phyloP scores from a whole-genome alignment of 148 eudicot species.

The Nyssa sinensis region DNA sequence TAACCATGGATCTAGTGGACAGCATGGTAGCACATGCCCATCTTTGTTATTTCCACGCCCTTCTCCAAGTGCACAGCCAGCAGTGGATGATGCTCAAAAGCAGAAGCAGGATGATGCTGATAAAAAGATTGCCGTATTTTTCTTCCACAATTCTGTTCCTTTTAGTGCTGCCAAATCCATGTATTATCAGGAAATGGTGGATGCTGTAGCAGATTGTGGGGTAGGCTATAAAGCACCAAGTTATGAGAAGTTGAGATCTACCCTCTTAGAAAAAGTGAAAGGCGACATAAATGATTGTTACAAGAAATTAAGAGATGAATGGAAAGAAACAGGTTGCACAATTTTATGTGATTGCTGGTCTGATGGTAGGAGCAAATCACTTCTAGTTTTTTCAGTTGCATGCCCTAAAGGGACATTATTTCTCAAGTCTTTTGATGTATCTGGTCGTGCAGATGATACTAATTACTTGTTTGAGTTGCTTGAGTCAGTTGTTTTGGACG shows the following conservation, averaged over 20 bases:
- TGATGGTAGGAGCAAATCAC: constrained; percentile 21
- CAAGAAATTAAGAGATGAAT: constrained; percentile 27
- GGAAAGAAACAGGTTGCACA: constrained; percentile 46
- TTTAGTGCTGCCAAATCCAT: constrained; percentile 35
- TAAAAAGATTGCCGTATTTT: constrained; percentile 39
- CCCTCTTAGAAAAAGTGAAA: constrained; percentile 33
- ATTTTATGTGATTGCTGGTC: constrained; percentile 37
- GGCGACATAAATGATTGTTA: constrained; percentile 20
- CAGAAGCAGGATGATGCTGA: constrained; percentile 33
- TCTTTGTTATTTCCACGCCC: constrained; percentile 23
- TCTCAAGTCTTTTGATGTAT: constrained; percentile 32
- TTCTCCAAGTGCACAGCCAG: constrained; percentile 23
- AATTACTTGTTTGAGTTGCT: constrained; percentile 31
- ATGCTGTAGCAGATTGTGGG: constrained; percentile 38
- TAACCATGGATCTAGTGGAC: constrained; percentile 26
- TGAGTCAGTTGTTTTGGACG: constrained; percentile 32
- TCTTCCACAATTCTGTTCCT: constrained; percentile 35
- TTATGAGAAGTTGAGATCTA: constrained; percentile 25
- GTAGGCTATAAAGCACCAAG: constrained; percentile 39
- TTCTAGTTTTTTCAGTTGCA: constrained; percentile 32
- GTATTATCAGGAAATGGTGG: constrained; percentile 42
- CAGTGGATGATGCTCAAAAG: constrained; percentile 25
- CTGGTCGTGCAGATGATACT: constrained; percentile 35
- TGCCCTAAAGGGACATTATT: constrained; percentile 41
- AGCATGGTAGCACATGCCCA: constrained; percentile 26